phyloP scores from a whole-genome alignment of 225 moss, liverwort and hornwort genomes.

The Ulota crispa region DNA sequence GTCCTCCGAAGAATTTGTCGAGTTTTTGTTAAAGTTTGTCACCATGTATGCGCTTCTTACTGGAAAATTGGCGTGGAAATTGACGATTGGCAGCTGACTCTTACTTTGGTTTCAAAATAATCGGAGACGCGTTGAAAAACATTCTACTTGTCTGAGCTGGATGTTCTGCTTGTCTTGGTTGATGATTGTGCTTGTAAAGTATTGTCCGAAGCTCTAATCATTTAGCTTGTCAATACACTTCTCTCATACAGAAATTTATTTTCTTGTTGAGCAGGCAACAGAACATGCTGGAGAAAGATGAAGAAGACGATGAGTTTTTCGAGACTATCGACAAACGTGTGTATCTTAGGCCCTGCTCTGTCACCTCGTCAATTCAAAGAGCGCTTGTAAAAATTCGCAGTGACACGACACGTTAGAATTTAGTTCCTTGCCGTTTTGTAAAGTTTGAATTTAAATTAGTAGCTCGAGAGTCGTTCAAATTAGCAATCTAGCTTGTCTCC shows the following conservation, averaged over 20 bases:
- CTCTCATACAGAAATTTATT: background rate
- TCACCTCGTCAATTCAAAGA: background rate
- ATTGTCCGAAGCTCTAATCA: background rate
- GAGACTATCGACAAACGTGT: conserved; percentile 78
- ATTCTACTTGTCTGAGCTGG: background rate
- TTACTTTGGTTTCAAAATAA: background rate
- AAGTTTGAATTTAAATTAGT: background rate
- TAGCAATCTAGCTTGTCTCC: background rate
- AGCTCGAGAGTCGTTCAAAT: background rate
- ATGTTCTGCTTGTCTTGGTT: background rate
- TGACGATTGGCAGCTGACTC: background rate
- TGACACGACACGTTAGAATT: background rate
- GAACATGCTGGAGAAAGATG: conserved; percentile 47
- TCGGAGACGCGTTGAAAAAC: background rate
- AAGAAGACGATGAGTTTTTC: conserved; percentile 76
- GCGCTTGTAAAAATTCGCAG: background rate
- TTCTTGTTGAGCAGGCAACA: conserved; percentile 43
- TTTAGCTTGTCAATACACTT: background rate
- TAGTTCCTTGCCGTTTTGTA: background rate
- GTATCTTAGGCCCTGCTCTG: conserved; percentile 2
- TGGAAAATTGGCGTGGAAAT: conserved; percentile 5
- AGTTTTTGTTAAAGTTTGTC: conserved; percentile 3
- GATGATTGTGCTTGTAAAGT: background rate
- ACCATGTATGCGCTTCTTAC: conserved; percentile 23
- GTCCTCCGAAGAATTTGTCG: background rate